Percentiles rank a stretch among this genome's conserved stretches.
Conservation (phyloP, 805 yeast species). For the Ogataea methanolica region DNA sequence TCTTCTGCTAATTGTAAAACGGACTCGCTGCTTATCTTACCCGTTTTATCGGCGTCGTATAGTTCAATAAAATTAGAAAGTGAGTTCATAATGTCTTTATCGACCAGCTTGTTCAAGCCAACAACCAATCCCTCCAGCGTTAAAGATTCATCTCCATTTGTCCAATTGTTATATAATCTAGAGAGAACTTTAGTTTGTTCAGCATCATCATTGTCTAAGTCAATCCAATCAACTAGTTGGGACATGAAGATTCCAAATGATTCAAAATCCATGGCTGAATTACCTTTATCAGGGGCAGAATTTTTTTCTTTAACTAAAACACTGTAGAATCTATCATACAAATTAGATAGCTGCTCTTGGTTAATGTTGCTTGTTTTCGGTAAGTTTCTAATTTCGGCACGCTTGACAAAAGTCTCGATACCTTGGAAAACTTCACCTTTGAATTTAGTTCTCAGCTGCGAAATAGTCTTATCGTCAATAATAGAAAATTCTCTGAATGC, state of each 20-base stretch:
- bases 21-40: conserved; percentile 68
- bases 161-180: conserved; percentile 68
- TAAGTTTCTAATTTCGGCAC: conserved; percentile 84
- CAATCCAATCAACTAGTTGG: conserved; percentile 76
- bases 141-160: conserved; percentile 53
- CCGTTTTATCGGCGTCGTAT: conserved; percentile 58
- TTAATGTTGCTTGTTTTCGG: conserved; percentile 65
- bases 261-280: conserved; percentile 63
- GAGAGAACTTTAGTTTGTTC: conserved; percentile 46
- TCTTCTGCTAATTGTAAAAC: conserved; percentile 87
- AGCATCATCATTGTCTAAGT: conserved; percentile 29
- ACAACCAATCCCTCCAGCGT: conserved; percentile 63
- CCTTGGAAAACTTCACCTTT: conserved; percentile 78
- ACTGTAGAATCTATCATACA: conserved; percentile 81
- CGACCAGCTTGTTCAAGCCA: conserved; percentile 68
- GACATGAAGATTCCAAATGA: conserved; percentile 72
- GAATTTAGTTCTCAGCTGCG: conserved; percentile 62
- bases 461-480: conserved; percentile 70
- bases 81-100: conserved; percentile 71
- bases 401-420: conserved; percentile 84
- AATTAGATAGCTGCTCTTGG: conserved; percentile 54
- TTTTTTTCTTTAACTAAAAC: conserved; percentile 62
- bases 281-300: conserved; percentile 59
- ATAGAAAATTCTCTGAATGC: conserved; percentile 88
- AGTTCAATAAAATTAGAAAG: conserved; percentile 76